These are phyloP conservation scores for Trypanosoma rangeli DNA, from an alignment of 208 protist genomes.

Conservation along the genomic window DNA sequence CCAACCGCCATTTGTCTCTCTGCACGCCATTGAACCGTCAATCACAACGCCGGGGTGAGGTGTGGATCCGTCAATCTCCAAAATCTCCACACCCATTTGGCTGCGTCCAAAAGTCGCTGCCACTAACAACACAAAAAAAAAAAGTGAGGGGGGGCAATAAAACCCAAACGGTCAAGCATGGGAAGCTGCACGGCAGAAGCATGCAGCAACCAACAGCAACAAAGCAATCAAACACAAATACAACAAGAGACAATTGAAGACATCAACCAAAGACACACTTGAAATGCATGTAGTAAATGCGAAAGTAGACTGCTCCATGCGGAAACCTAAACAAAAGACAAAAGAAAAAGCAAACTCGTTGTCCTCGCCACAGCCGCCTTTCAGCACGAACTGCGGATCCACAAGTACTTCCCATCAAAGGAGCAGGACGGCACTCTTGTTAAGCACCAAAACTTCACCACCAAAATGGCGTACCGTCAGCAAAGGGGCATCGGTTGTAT, in stretches of 20 bases:
- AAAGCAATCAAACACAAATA: not conserved
- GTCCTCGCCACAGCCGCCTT: not conserved
- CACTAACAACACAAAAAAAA: slow-evolving; percentile 5
- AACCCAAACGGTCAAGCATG: not conserved
- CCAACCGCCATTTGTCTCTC: slow-evolving; percentile 90
- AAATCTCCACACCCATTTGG: slow-evolving; percentile 78
- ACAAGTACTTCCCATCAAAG: slow-evolving; percentile 1
- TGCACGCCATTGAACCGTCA: slow-evolving; percentile 57
- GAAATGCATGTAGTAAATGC: not conserved
- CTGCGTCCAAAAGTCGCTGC: not conserved
- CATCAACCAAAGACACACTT: not conserved
- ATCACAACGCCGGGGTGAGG: slow-evolving; percentile 86
- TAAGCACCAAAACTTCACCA: slow-evolving; percentile 16
- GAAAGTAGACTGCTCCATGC: not conserved
- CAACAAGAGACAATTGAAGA: not conserved
- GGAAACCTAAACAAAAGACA: not conserved
- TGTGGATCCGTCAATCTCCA: slow-evolving; percentile 78
- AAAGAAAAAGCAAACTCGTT: not conserved
- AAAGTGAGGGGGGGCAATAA: slow-evolving; percentile 3
- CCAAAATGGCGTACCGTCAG: slow-evolving; percentile 17
- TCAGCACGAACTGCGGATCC: not conserved
- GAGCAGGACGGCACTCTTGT: slow-evolving; percentile 12
- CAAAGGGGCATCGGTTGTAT: slow-evolving; percentile 27
- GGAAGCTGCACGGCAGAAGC: too few species aligned
- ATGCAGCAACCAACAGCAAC: not conserved